These are phyloP conservation scores for Gossypioides kirkii DNA, from an alignment of 345 rosid genomes.

Conservation along the genomic window DNA sequence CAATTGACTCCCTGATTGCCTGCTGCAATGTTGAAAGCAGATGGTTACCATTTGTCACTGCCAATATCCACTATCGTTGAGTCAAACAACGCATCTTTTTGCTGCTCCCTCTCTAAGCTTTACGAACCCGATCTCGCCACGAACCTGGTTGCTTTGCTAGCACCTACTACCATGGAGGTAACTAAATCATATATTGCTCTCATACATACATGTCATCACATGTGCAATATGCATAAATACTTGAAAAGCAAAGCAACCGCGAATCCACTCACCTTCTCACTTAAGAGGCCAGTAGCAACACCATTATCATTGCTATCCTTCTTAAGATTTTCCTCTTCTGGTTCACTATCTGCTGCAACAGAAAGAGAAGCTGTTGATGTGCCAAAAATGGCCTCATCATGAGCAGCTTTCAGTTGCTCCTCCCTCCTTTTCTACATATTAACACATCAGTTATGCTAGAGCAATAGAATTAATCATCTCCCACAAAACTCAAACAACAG, in stretches of 20 bases:
- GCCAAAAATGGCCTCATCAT: slow-evolving; percentile 96
- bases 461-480: background rate
- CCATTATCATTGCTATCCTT: slow-evolving; percentile 34
- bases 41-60: background rate
- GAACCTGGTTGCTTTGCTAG: slow-evolving; percentile 90
- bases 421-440: slow-evolving; percentile 61
- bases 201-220: background rate
- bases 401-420: slow-evolving; percentile 68
- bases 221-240: background rate
- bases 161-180: slow-evolving; percentile 38
- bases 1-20: background rate
- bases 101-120: slow-evolving; percentile 25
- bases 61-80: background rate
- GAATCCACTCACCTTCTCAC: slow-evolving; percentile 55
- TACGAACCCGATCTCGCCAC: slow-evolving; percentile 95
- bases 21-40: background rate
- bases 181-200: slow-evolving; percentile 1
- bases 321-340: slow-evolving; percentile 26
- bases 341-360: slow-evolving; percentile 24
- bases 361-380: slow-evolving; percentile 34
- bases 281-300: slow-evolving; percentile 47
- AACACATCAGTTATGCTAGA: background rate
- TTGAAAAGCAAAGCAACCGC: background rate
- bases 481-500: background rate
- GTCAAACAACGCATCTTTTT: background rate